These are phyloP conservation scores for Ilyonectria destructans DNA, from an alignment of 2,329 filamentous ascomycete genomes.

Conservation along the genomic window DNA sequence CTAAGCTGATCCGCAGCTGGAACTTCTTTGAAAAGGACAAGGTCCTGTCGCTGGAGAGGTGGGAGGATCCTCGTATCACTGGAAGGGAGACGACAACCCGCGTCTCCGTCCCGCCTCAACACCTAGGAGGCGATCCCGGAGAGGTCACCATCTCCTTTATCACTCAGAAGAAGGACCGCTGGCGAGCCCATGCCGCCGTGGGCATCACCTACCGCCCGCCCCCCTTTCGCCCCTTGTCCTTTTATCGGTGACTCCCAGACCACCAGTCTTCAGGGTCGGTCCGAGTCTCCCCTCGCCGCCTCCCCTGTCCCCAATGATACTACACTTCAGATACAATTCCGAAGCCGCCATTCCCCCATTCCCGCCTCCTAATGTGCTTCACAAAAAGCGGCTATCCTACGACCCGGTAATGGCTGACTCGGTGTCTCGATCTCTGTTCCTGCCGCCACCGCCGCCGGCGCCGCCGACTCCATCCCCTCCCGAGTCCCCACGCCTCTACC, in stretches of 20 bases:
- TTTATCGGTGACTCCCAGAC: slow-evolving; percentile 35
- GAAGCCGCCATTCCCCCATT: slow-evolving; percentile 13
- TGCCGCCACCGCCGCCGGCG: slow-evolving; percentile 13
- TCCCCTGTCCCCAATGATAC: slow-evolving; percentile 20
- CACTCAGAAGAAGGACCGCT: slow-evolving; percentile 72
- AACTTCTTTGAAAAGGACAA: slow-evolving; percentile 74
- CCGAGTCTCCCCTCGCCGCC: slow-evolving; percentile 31
- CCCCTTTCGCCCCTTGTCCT: slow-evolving; percentile 43
- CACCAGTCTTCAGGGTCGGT: slow-evolving; percentile 11
- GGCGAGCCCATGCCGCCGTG: slow-evolving; percentile 76
- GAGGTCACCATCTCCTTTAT: slow-evolving; percentile 82
- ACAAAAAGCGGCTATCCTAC: not conserved
- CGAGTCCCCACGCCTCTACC: slow-evolving; percentile 48
- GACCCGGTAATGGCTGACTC: not conserved
- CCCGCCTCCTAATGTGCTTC: slow-evolving; percentile 1
- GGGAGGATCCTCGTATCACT: slow-evolving; percentile 60
- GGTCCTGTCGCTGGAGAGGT: slow-evolving; percentile 62
- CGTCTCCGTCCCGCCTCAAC: slow-evolving; percentile 69
- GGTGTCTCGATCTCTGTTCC: no score
- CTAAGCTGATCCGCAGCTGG: slow-evolving; percentile 77
- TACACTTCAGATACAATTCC: slow-evolving; percentile 19
- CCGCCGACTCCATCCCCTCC: slow-evolving; percentile 56
- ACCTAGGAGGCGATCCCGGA: slow-evolving; percentile 69
- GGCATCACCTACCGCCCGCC: slow-evolving; percentile 81
- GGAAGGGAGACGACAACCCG: slow-evolving; percentile 56